These are phyloP conservation scores for Glaciozyma antarctica DNA, from an alignment of 768 basidiomycete genomes.

Conservation along the genomic window DNA sequence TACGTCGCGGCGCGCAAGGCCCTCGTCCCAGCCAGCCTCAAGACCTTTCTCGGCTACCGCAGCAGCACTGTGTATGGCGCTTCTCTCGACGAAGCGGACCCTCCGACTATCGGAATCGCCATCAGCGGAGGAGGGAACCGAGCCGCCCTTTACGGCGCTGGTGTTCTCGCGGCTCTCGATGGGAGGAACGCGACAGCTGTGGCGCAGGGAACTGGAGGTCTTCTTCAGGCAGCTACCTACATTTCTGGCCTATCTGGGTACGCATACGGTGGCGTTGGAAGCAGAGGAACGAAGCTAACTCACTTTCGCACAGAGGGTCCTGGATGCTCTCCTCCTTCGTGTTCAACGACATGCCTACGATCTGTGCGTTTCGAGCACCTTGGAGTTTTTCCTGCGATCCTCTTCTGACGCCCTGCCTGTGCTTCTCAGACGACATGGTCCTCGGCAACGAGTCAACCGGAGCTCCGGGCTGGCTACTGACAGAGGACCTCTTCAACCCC, in stretches of 20 bases:
- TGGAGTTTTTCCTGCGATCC: constrained; percentile 28
- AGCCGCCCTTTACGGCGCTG: constrained; percentile 57
- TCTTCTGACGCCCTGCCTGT: not conserved
- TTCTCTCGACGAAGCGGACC: not conserved
- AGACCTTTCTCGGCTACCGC: not conserved
- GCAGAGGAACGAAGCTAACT: not conserved
- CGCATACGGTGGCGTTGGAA: not conserved
- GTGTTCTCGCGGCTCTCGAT: constrained; percentile 51
- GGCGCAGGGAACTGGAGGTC: constrained; percentile 46
- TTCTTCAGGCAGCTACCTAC: constrained; percentile 61
- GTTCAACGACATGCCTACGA: constrained; percentile 55
- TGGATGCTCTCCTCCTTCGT: constrained; percentile 44
- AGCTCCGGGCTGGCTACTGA: constrained; percentile 51
- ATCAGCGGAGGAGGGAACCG: constrained; percentile 62
- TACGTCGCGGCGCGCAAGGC: not conserved
- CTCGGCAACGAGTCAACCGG: constrained; percentile 16
- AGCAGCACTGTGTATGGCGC: not conserved
- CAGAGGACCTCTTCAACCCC: constrained; percentile 51
- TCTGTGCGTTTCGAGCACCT: constrained; percentile 29
- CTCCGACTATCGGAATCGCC: constrained; percentile 51
- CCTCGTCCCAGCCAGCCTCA: not conserved
- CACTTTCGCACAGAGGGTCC: not conserved
- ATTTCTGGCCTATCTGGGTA: constrained; percentile 48
- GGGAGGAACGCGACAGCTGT: constrained; percentile 51
- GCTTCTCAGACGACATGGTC: not conserved